Conservation (phyloP, 2,329 filamentous ascomycete species). For the Knufia petricola region DNA sequence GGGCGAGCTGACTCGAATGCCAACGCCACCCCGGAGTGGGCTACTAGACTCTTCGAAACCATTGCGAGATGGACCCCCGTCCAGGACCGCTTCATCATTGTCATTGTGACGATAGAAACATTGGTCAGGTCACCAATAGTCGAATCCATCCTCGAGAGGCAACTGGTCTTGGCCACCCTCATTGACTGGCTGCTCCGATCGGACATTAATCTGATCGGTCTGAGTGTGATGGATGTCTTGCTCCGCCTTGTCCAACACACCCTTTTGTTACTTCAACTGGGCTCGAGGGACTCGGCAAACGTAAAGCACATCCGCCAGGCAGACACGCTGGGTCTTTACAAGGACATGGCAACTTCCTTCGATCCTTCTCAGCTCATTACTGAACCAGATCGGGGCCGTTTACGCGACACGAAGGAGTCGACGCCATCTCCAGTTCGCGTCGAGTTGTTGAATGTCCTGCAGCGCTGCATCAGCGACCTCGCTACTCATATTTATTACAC, state of each 20-base stretch:
- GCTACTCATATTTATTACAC: constrained; percentile 95
- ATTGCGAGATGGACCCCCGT: constrained; percentile 83
- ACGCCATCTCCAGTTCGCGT: constrained; percentile 46
- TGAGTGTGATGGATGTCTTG: constrained; percentile 92
- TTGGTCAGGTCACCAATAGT: constrained; percentile 58
- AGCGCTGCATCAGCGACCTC: constrained; percentile 78
- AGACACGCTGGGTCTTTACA: constrained; percentile 25
- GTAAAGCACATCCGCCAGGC: constrained; percentile 31
- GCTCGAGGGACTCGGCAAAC: constrained; percentile 32
- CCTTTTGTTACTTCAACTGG: constrained; percentile 62
- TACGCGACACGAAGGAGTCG: constrained; percentile 25
- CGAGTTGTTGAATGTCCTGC: constrained; percentile 60
- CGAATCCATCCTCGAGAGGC: constrained; percentile 62
- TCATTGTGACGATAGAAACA: constrained; percentile 70
- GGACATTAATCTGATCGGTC: constrained; percentile 82
- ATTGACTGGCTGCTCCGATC: constrained; percentile 76
- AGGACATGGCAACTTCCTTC: constrained; percentile 21
- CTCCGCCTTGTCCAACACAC: constrained; percentile 77
- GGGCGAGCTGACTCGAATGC: constrained; percentile 32
- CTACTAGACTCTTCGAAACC: constrained; percentile 68
- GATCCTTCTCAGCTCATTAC: constrained; percentile 16
- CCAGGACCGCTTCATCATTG: constrained; percentile 84
- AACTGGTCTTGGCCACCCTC: constrained; percentile 66
- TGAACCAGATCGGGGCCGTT: constrained; percentile 8
- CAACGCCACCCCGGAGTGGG: constrained; percentile 54